phyloP scores from a whole-genome alignment of 179 eudicot species.

The Beta lomatogona region DNA sequence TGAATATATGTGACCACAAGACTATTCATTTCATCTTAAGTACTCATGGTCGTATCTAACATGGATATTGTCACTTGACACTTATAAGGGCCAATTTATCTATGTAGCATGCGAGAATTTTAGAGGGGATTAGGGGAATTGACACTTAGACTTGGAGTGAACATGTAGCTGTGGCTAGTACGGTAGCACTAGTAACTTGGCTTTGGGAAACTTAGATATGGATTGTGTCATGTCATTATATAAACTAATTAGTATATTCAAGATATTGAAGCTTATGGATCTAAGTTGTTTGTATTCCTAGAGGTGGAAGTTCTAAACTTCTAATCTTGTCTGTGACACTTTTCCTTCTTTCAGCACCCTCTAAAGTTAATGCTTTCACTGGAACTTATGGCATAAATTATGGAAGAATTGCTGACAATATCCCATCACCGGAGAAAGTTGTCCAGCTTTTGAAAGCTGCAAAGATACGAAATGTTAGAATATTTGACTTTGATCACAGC shows the following conservation, averaged over 20 bases:
- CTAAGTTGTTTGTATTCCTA: background rate
- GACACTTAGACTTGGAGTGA: too few relatives aligned
- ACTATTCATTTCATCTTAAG: background rate
- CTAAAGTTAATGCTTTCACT: constrained; percentile 56
- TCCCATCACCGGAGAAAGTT: constrained; percentile 82
- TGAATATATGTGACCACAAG: background rate
- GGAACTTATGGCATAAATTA: constrained; percentile 96
- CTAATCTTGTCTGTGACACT: constrained; percentile 11
- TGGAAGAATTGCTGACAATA: constrained; percentile 86
- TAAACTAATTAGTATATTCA: background rate
- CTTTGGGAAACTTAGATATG: too few relatives aligned
- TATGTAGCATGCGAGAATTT: too few relatives aligned
- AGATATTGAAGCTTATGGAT: background rate
- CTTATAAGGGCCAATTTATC: too few relatives aligned
- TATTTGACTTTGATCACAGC: constrained; percentile 75
- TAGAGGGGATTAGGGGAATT: too few relatives aligned
- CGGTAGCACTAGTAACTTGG: too few relatives aligned
- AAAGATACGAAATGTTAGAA: constrained; percentile 83
- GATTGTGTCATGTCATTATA: background rate
- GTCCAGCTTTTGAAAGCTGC: constrained; percentile 65
- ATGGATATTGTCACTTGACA: too few relatives aligned
- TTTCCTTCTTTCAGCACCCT: constrained; percentile 36
- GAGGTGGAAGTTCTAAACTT: background rate
- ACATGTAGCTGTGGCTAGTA: too few relatives aligned
- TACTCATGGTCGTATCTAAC: background rate